Percentiles rank a stretch among this genome's conserved stretches.
phyloP scores from a whole-genome alignment of 306 rosid species.

The Vigna angularis region DNA sequence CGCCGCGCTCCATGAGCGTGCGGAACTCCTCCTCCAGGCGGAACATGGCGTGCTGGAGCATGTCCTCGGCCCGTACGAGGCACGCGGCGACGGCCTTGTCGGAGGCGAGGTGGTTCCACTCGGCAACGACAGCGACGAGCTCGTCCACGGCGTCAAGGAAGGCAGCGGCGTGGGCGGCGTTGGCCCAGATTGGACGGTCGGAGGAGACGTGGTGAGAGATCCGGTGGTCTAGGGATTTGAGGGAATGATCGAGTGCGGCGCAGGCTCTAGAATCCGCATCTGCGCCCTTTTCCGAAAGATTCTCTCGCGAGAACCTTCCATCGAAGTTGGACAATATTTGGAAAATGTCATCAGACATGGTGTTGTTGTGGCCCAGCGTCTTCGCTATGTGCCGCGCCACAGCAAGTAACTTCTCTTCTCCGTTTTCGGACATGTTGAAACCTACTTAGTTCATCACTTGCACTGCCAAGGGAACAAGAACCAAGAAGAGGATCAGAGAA shows the following conservation, averaged over 20 bases:
- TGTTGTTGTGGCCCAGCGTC: constrained; percentile 76
- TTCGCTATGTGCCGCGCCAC: constrained; percentile 97
- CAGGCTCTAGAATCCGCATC: constrained; percentile 58
- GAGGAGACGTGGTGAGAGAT: constrained; percentile 73
- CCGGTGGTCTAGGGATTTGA: constrained; percentile 79
- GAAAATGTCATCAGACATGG: constrained; percentile 88
- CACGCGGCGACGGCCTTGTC: constrained; percentile 68
- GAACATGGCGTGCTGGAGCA: constrained; percentile 91
- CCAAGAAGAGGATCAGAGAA: neutral
- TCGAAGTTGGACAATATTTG: constrained; percentile 93
- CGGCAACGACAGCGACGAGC: constrained; percentile 62
- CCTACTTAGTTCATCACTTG: neutral
- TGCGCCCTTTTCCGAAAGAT: constrained; percentile 61
- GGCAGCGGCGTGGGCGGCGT: constrained; percentile 71
- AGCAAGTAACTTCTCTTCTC: constrained; percentile 90
- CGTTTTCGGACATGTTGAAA: constrained; percentile 78
- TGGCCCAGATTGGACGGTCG: constrained; percentile 82
- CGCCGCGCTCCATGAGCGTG: constrained; percentile 89
- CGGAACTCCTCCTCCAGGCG: constrained; percentile 90
- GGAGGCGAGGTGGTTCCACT: constrained; percentile 73
- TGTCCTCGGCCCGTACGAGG: constrained; percentile 77
- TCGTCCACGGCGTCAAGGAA: constrained; percentile 88
- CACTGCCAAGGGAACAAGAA: neutral
- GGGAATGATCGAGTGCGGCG: constrained; percentile 67
- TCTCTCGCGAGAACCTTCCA: constrained; percentile 90